Conservation (phyloP, 495 filamentous ascomycete genomes). For the Penicillium argentinense region DNA sequence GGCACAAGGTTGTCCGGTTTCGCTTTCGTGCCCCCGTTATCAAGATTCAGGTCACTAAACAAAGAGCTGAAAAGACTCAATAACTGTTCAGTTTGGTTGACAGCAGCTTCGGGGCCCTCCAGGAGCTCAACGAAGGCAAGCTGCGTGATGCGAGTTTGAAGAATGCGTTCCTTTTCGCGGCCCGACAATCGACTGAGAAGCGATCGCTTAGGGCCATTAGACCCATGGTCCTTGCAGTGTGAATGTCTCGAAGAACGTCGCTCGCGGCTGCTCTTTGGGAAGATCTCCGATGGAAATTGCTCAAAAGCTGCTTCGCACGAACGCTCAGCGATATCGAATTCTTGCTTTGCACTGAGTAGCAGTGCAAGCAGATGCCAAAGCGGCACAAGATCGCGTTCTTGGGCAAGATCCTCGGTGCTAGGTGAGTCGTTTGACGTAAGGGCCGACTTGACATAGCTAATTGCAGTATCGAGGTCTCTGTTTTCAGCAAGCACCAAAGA, state of each 20-base stretch:
- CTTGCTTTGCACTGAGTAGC: slow-evolving; percentile 80
- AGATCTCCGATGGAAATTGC: slow-evolving; percentile 63
- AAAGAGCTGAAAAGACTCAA: slow-evolving; percentile 76
- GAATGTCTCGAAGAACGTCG: slow-evolving; percentile 32
- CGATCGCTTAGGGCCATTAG: slow-evolving; percentile 34
- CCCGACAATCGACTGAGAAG: slow-evolving; percentile 71
- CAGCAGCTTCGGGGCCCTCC: slow-evolving; percentile 77
- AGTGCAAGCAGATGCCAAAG: slow-evolving; percentile 85
- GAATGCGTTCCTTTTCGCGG: slow-evolving; percentile 74
- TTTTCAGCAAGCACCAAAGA: slow-evolving; percentile 77
- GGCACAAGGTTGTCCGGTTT: slow-evolving; percentile 45
- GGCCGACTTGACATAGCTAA: slow-evolving; percentile 70
- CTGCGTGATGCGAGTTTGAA: slow-evolving; percentile 94
- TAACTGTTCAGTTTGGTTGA: slow-evolving; percentile 80
- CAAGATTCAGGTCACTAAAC: slow-evolving; percentile 60
- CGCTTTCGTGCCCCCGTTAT: slow-evolving; percentile 22
- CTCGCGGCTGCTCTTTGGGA: slow-evolving; percentile 52
- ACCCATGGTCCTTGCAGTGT: slow-evolving; percentile 35
- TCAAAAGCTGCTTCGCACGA: slow-evolving; percentile 90
- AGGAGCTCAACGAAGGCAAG: slow-evolving; percentile 77
- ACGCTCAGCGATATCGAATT: slow-evolving; percentile 74
- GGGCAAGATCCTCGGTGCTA: slow-evolving; percentile 28
- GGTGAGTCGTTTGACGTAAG: slow-evolving; percentile 41
- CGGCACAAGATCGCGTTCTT: slow-evolving; percentile 43
- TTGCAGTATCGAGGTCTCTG: slow-evolving; percentile 71